phyloP scores from a whole-genome alignment of 2,329 filamentous ascomycete genomes.

The Penicillium olsonii region DNA sequence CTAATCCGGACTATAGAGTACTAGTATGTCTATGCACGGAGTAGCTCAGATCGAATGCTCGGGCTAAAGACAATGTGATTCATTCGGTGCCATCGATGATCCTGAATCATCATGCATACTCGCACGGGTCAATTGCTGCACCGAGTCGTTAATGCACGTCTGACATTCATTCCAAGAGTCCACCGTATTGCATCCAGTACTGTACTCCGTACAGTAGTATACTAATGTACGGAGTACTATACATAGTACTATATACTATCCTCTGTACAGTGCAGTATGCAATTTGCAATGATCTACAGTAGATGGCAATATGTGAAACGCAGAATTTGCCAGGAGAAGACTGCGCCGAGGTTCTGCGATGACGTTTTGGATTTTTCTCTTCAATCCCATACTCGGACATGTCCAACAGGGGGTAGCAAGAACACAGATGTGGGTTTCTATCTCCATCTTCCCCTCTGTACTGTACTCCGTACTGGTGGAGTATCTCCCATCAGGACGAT shows the following conservation, averaged over 20 bases:
- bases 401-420: neutral
- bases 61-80: constrained; percentile 30
- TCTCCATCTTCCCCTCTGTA: no score
- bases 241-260: no score
- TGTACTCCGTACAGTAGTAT: no score
- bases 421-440: no score
- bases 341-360: neutral
- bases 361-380: constrained; percentile 3
- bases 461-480: no score
- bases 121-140: constrained; percentile 18
- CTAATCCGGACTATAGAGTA: no score
- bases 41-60: no score
- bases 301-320: neutral
- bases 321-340: neutral
- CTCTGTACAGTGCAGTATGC: neutral
- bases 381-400: neutral
- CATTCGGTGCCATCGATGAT: constrained; percentile 18
- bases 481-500: no score
- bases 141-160: neutral
- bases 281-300: neutral
- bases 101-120: constrained; percentile 1
- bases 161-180: neutral
- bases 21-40: no score
- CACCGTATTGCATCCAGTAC: no score
- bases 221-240: no score